phyloP scores from a whole-genome alignment of 2,329 filamentous ascomycete species.

The Hymenoscyphus repandus region DNA sequence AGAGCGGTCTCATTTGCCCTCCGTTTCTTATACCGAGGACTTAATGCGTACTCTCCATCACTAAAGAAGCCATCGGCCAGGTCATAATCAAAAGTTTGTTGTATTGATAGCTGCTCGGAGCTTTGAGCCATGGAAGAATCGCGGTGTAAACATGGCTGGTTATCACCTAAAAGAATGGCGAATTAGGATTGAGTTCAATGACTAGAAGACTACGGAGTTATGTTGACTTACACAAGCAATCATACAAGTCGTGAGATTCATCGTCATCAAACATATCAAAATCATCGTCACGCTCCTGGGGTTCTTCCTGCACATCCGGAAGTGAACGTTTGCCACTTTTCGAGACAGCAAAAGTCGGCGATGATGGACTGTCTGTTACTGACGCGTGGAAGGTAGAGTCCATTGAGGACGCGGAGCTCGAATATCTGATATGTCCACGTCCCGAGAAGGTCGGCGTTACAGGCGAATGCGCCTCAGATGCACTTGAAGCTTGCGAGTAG shows the following conservation, averaged over 20 bases:
- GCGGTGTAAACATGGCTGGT: conserved; percentile 52
- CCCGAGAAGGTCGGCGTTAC: conserved; percentile 63
- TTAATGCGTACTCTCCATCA: conserved; percentile 51
- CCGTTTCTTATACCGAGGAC: conserved; percentile 50
- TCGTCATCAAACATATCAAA: conserved; percentile 45
- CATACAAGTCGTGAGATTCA: conserved; percentile 45
- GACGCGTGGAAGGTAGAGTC: conserved; percentile 50
- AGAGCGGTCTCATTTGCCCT: conserved; percentile 55
- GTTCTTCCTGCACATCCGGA: conserved; percentile 81
- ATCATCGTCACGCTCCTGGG: conserved; percentile 62
- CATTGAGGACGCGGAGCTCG: conserved; percentile 75
- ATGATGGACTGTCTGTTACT: conserved; percentile 50
- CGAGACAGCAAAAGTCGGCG: conserved; percentile 45
- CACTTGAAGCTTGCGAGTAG: conserved; percentile 41
- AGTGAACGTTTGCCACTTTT: conserved; percentile 62
- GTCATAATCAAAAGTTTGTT: conserved; percentile 57
- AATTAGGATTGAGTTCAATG: neutral
- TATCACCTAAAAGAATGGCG: conserved; percentile 47
- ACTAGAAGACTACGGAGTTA: neutral
- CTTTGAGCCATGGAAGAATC: conserved; percentile 32
- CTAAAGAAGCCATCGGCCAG: conserved; percentile 56
- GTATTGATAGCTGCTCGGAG: conserved; percentile 34
- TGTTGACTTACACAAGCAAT: conserved; percentile 67
- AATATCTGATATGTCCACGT: conserved; percentile 57
- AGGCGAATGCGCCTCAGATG: conserved; percentile 65